Evolutionary conservation across 2,329 filamentous ascomycete genomes (phyloP), one percentile per base, ranked within the genome.

Genomic region (Talaromyces amestolkiae): DNA sequence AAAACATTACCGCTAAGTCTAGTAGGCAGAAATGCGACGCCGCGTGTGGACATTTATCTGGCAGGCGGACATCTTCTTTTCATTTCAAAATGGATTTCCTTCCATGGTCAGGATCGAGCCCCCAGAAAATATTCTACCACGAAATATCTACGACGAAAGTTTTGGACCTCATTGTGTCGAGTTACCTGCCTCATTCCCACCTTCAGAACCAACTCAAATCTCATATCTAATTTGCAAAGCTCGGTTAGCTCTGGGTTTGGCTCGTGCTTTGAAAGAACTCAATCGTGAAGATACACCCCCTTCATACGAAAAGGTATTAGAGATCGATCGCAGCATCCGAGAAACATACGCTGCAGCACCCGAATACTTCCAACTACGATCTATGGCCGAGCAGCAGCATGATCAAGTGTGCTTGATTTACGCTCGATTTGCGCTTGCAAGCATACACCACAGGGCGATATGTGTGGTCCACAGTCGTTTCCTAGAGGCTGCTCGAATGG

Each of bases 11-110:
- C 22, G 39, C 58, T 61, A 47, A 61, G 10, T 11, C 27, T 15
- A 13, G 27, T 35, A 61, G 58, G 76, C 76, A 64, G 79, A 81
- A 68, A 80, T 81, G 81, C 80, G 85, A 62, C 79, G 84, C 62
- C 79, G 86, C 45, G 75, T 88, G 2, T 88, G 86, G 86, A 79
- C 78, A 9, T 61, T 45, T 35, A 45, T 61, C 27, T 41, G 58
- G 43, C 39, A 61, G 15, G 58, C 58, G 1, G 58, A 49, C 15
- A 49, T 61, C 35, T 49, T 45, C 19, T 49, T 49, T 35, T 61
- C 58, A 33, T 61, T 61, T 3, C 41, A 61, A 61, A 39, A 61
- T 15, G 58, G 58, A 17, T 49, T 61, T 19, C 58, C 58, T 47
- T 49, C 58, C n/a, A 61, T 61, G 58, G 58, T 61, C 22, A 45